Conservation (phyloP, 2,329 filamentous ascomycete genomes). For the Penicillium brevicompactum region DNA sequence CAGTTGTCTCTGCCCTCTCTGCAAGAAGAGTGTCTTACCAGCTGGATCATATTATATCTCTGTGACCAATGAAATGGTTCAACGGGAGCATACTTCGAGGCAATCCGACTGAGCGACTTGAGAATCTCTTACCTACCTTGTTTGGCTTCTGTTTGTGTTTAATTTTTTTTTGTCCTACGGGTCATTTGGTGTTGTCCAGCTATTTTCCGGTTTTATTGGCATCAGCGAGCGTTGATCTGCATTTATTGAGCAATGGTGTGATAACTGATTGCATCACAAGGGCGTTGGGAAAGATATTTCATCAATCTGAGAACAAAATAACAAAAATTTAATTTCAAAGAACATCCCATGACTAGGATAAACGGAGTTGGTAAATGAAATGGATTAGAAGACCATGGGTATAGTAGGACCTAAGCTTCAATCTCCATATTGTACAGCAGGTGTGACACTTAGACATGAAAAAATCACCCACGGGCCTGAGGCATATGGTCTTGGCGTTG, state of each 20-base stretch:
- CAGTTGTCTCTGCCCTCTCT: slow-evolving; percentile 87
- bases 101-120: neutral
- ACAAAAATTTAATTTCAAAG: neutral
- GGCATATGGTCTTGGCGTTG: neutral
- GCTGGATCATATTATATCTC: slow-evolving; percentile 63
- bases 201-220: neutral
- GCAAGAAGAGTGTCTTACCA: slow-evolving; percentile 81
- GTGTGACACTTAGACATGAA: too few species aligned
- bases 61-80: slow-evolving; percentile 85
- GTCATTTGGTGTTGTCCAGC: neutral
- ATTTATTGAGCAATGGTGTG: slow-evolving; percentile 1
- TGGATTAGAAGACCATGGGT: too few species aligned
- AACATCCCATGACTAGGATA: neutral
- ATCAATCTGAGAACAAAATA: neutral
- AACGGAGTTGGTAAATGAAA: too few species aligned
- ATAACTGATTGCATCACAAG: neutral
- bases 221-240: neutral
- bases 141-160: neutral
- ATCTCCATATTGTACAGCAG: too few species aligned
- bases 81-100: slow-evolving; percentile 71
- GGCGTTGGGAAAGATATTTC: neutral
- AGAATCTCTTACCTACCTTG: neutral
- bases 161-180: neutral
- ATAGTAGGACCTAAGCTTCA: too few species aligned
- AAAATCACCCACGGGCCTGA: neutral